Base-by-base conservation (phyloP, 306 rosid species). In the Sophora flavescens region DNA sequence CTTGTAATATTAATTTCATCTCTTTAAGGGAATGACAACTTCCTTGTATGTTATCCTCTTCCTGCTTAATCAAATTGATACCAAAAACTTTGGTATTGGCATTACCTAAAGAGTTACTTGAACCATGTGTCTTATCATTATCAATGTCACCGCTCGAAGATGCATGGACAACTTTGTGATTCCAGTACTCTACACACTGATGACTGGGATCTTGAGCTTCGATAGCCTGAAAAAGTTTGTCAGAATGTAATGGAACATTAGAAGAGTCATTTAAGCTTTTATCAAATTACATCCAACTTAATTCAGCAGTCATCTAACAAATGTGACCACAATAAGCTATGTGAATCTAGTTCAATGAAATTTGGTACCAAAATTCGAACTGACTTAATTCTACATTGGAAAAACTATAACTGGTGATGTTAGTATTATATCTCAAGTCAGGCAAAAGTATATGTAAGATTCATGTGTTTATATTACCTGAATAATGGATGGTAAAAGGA, bases 121-220 rank as follows among this genome's bases (percentile, higher is more conserved):
- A 81, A 76, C 75, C 82, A 45, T 22, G 42, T 17, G 75, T 66
- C 65, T 75, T 86, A 69, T 50, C 28, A 61, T 58, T 64, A 50
- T 80, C 72, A 28, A 64, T 59, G 32, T 42, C 18, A 4, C 79
- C 72, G 65, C 73, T 71, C 3, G 54, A 54, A 76, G 76, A 45
- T 15, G 52, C 51, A 44, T 84, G 83, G 30, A 30, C 54, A 10
- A 16, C 73, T 39, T 68, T 87, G 91, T 87, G 82, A 72, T 86
- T 87, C 97, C 98, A 93, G 74, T 93, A 93, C 84, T 88, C 98
- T 45, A 28, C 16, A 63, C 93, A 93, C 77, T 76, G 87, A 78
- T 89, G 96, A 56, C 71, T 65, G 0, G 82, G 93, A 79, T 93
- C 98, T 50, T 81, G 93, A 42, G 88, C 91, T 90, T 93, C 96